Evolutionary conservation across 2,329 filamentous ascomycete genomes (phyloP), one percentile per base, ranked within the genome.

Genomic region (Stemphylium lycopersici): DNA sequence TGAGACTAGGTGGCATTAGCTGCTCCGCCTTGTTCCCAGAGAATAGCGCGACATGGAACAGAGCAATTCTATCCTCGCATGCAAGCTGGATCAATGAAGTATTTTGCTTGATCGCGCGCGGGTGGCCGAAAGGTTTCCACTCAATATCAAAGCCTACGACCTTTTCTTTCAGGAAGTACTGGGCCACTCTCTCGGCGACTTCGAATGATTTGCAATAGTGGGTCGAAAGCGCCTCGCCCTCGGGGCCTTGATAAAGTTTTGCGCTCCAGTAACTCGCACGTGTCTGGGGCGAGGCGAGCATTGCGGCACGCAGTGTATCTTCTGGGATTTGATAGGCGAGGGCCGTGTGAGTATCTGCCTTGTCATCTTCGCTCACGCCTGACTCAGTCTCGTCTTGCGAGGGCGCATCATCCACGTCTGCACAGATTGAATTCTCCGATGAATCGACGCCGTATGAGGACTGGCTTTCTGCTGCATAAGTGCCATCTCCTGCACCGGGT

Each of bases 101-200:
- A 59, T 92, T 91, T 72, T 96, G 91, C 0, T 90, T 87, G 11
- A 91, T 91, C 8, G 90, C 66, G 1, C 37, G 37, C 15, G 56
- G 46, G 4, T 40, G 45, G 12, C 62, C 59, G 12, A 48, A 59
- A 18, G 66, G 65, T 60, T 88, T 88, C 93, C 93, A 97, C 77
- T 97, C 93, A 42, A 96, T 81, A 66, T 97, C 93, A 58, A 96
- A 91, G 0, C 93, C 93, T n/a, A 97, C 71, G 3, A 95, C 77
- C 43, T 84, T 81, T 66, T 93, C 86, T 15, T 82, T 65, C 40
- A 86, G 63, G 65, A 97, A 96, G 55, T 89, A 81, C 53, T 84
- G 76, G n/a, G 84, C 78, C 6, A 90, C 84, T 6, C 80, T 77
- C 71, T 96, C 91, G 40, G 89, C 87, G 3, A 84, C 85, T 33